Percentiles rank a stretch among this genome's conserved stretches.
These are phyloP conservation scores for Annona squamosa DNA, from an alignment of 164 flowering plant genomes.

Conservation along the genomic window DNA sequence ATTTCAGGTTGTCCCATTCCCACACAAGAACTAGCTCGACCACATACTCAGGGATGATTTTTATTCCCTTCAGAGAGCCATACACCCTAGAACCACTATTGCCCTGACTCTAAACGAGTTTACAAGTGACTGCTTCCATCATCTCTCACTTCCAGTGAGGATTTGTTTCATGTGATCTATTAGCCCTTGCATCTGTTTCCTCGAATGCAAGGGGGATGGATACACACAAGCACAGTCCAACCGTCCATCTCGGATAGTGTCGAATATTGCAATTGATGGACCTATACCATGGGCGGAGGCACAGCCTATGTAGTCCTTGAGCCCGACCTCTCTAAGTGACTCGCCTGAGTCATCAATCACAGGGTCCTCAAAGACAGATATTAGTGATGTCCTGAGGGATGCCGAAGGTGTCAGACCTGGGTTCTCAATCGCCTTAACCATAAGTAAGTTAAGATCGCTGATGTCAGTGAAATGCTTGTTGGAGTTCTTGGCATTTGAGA, in stretches of 20 bases:
- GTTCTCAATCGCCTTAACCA: conserved; percentile 79
- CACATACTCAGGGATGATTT: no score
- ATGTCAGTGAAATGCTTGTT: conserved; percentile 89
- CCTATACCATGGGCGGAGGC: conserved; percentile 73
- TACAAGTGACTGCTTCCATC: background rate
- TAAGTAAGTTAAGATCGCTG: conserved; percentile 68
- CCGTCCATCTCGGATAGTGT: conserved; percentile 51
- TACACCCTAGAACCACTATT: no score
- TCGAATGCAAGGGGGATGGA: conserved; percentile 74
- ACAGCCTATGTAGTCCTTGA: conserved; percentile 66
- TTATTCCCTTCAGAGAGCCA: no score
- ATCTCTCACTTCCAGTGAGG: conserved; percentile 24
- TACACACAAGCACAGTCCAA: conserved; percentile 66
- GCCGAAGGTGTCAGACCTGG: conserved; percentile 64
- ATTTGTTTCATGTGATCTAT: conserved; percentile 51
- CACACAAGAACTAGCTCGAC: no score
- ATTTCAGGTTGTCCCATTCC: no score
- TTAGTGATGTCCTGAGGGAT: conserved; percentile 58
- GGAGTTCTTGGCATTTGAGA: conserved; percentile 29
- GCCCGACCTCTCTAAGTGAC: conserved; percentile 29
- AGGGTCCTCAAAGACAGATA: conserved; percentile 66
- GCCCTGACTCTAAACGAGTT: no score
- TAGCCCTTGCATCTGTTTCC: conserved; percentile 58
- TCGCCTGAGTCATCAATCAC: conserved; percentile 31
- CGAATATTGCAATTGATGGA: conserved; percentile 62